Base-by-base conservation (phyloP, 257 asterid genomes). In the Rubia yunnanensis region DNA sequence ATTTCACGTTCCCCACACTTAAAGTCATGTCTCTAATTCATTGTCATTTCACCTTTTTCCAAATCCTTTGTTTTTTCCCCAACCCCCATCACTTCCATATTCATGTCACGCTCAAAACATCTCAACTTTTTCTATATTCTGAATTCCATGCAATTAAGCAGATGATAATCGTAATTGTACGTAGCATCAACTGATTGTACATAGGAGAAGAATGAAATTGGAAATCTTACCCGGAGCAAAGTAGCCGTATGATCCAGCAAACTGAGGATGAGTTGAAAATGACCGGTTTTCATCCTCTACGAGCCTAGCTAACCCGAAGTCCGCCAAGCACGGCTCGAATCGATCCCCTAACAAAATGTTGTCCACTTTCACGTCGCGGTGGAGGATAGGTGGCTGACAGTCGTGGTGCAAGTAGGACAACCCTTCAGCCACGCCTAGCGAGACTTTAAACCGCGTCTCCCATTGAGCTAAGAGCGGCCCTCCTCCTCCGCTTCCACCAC, bases 241-340 rank as follows among this genome's bases (percentile, higher is more conserved):
- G 77, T 89, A 89, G 48, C 96, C 96, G 44, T 89, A 89, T 32
- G 96, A 87, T 48, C 96, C 96, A 66, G 95, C 96, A 61, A 89
- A 79, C 28, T 89, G 95, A 4, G 89, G 94, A 14, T 65, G 76
- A 44, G 83, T 61, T n/a, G 88, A 60, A 70, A 78, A 46, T 46
- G 90, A 74, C 23, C 63, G 58, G 60, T 53, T 75, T 63, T 81
- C 91, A 62, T 83, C 85, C 71, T 85, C 89, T 27, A 85, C 77
- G 27, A 87, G 79, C 71, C 91, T 83, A n/a, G 96, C 96, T 23
- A 89, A 85, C 49, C 91, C 96, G 28, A 89, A 89, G 53, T 89
- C 96, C 4, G 94, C 96, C 17, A 89, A 58, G 63, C 87, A 83
- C 0, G 96, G 81, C 65, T 87, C 96, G 49, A 83, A 85, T 1